A percentile compares a stretch with the other conserved stretches of the same genome.
These are phyloP conservation scores for Grosmannia serpens DNA, from an alignment of 2,329 filamentous ascomycete species.

Conservation along the genomic window DNA sequence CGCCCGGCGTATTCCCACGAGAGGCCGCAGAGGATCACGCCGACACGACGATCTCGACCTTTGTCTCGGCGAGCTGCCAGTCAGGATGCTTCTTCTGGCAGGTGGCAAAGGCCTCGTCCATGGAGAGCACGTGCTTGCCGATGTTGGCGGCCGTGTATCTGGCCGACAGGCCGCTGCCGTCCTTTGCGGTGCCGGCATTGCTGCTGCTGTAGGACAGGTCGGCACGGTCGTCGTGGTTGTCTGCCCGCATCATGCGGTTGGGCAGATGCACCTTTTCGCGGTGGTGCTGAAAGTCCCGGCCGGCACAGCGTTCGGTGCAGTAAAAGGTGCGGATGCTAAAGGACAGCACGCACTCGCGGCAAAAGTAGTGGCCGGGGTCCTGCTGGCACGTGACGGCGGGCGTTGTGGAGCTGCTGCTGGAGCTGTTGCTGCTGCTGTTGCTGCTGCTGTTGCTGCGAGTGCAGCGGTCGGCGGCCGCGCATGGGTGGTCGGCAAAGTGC, in stretches of 20 bases:
- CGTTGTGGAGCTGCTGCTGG: too few species aligned
- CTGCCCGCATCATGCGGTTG: conserved; percentile 11
- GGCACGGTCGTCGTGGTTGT: conserved; percentile 10
- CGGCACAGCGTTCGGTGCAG: conserved; percentile 21
- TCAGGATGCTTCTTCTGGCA: conserved; percentile 14
- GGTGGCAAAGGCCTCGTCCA: conserved; percentile 8
- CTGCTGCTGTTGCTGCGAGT: background rate
- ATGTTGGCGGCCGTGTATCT: conserved; percentile 12
- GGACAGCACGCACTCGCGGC: conserved; percentile 20
- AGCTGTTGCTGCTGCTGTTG: conserved; percentile 2
- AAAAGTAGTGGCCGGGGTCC: conserved; percentile 13
- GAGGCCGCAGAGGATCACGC: too few species aligned
- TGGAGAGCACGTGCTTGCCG: conserved; percentile 10
- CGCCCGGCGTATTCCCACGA: too few species aligned
- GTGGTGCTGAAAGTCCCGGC: conserved; percentile 20
- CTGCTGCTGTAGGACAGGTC: conserved; percentile 6
- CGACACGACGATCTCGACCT: background rate
- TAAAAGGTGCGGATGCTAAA: conserved; percentile 18
- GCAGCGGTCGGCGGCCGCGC: conserved; percentile 10
- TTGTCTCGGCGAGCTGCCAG: conserved; percentile 6
- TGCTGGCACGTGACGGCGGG: too few species aligned
- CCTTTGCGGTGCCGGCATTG: background rate
- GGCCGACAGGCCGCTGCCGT: background rate
- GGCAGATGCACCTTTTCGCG: conserved; percentile 21
- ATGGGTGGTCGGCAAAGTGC: conserved; percentile 8